Evolutionary conservation across 73 alveolate genomes (phyloP), one percentile per base, ranked within the genome.

Genomic region (Paramecium sexaurelia): DNA sequence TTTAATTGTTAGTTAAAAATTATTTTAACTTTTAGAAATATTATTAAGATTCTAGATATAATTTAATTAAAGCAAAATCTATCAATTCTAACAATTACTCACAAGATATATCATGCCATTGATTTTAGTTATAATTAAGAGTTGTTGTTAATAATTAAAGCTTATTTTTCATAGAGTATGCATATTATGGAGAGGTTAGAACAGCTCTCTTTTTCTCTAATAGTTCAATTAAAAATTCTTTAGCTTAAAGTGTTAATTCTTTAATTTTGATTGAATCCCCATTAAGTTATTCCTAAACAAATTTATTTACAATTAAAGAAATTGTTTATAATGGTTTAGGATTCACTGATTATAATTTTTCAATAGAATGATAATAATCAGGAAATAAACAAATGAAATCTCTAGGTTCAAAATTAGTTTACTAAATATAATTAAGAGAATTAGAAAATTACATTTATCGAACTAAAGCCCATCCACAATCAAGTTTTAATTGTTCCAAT

Each of bases 381-480:
- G 90, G 68, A 40, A 78, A 78, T n/a, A 78, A 43, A 45, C 90
- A 78, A 22, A 78, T 78, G 20, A 78, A 78, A 78, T 78, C 90
- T 41, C 90, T 78, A 17, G 75, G 90, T 10, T 78, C 90, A 26
- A 40, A 78, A 20, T 78, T 78, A 13, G 71, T 43, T 78, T 39
- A 39, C 1, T 9, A 8, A 22, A 78, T 29, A 40, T 78, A 78
- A 41, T 19, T 45, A 6, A 41, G 55, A 24, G 90, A 20, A 29
- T 78, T 29, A 17, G 68, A 24, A 43, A 78, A 78, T 78, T 41
- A 22, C 90, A 78, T 78, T 39, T 78, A 43, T 41, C 90, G 15
- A 19, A 78, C 51, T 43, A 78, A 78, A 15, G 90, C 37, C 90
- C 90, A 78, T 41, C 61, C 90, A 78, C 90, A 78, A 78, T 78